Percentiles rank a stretch among this genome's conserved stretches.
Evolutionary conservation across 2,329 filamentous ascomycete species (phyloP).

Genomic region (Aspergillus fijiensis): DNA sequence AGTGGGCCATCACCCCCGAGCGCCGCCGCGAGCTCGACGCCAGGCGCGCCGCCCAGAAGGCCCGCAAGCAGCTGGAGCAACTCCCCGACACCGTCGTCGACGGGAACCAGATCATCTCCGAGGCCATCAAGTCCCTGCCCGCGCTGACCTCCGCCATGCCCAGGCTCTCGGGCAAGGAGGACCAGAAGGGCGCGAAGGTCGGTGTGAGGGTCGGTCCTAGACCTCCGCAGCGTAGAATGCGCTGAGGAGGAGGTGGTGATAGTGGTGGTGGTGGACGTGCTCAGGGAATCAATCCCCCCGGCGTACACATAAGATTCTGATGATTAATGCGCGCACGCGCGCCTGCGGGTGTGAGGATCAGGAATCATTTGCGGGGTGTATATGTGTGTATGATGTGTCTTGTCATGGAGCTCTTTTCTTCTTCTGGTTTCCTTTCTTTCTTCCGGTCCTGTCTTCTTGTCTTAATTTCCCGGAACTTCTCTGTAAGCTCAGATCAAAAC

Average conservation of each 20-base stretch:
- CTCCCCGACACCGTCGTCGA: constrained; percentile 58
- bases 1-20: constrained; percentile 76
- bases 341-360: not conserved
- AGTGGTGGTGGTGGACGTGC: too few relatives aligned
- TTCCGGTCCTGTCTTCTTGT: constrained; percentile 21
- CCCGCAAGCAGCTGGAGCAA: constrained; percentile 62
- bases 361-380: not conserved
- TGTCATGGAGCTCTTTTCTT: constrained; percentile 14
- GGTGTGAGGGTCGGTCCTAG: constrained; percentile 12
- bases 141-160: constrained; percentile 31
- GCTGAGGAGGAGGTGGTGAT: constrained; percentile 1
- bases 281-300: too few relatives aligned
- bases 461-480: constrained; percentile 8
- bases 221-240: constrained; percentile 18
- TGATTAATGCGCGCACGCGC: not conserved
- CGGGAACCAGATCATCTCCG: constrained; percentile 40
- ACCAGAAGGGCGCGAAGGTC: constrained; percentile 21
- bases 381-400: constrained; percentile 7
- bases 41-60: constrained; percentile 53
- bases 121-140: constrained; percentile 34
- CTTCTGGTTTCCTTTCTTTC: constrained; percentile 10
- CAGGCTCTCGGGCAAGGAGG: constrained; percentile 20
- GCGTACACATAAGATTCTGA: not conserved
- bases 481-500: constrained; percentile 22
- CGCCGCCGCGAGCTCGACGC: constrained; percentile 65